Conservation (phyloP, 2,329 filamentous ascomycete genomes). For the Neofusicoccum kwambonambiense region DNA sequence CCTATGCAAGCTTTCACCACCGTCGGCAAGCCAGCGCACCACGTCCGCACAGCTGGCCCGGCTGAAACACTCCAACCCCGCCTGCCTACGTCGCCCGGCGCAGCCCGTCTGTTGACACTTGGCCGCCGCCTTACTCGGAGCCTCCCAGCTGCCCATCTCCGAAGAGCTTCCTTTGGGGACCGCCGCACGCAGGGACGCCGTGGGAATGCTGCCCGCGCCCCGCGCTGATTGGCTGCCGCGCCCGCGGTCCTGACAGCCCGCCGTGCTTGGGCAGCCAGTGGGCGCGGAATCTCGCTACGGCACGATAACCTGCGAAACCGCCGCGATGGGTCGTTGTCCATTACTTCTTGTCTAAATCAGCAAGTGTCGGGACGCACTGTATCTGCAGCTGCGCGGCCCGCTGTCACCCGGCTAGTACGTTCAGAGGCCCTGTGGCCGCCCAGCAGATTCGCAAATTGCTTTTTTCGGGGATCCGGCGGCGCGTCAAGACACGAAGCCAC, state of each 20-base stretch:
- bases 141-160: not conserved
- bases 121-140: not conserved
- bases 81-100: not conserved
- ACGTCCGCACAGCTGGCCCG: not conserved
- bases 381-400: not conserved
- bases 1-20: not conserved
- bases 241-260: not conserved
- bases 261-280: not conserved
- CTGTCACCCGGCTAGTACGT: not conserved
- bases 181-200: constrained; percentile 12
- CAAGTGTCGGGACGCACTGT: not conserved
- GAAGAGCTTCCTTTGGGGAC: constrained; percentile 12
- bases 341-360: not conserved
- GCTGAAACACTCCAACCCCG: constrained; percentile 5
- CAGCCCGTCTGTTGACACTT: not conserved
- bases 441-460: constrained; percentile 2
- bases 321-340: not conserved
- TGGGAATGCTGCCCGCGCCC: not conserved
- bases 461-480: constrained; percentile 1
- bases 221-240: not conserved
- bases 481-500: not conserved
- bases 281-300: not conserved
- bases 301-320: not conserved
- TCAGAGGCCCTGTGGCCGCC: not conserved
- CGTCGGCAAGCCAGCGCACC: not conserved